Base-by-base conservation (phyloP, 495 filamentous ascomycete genomes). In the Penicillium coffeae region DNA sequence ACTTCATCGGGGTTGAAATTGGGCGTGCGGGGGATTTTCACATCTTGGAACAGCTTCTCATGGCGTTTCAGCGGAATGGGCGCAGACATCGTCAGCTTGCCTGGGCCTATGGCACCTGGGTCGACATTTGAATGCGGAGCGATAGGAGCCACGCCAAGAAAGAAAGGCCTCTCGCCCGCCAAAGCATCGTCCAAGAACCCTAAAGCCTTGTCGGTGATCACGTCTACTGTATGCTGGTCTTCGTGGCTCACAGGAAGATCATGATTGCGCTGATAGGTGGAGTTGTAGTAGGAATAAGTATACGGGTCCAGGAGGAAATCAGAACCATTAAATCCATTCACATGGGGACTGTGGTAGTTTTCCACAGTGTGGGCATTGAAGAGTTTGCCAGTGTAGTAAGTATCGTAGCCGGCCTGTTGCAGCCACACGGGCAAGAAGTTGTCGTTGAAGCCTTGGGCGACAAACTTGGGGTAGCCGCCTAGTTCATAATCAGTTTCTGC, bases 401-500 rank as follows among this genome's bases (percentile, higher is more conserved):
- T 89, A 51, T 82, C 75, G 58, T 88, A 88, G n/a, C 84, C 84
- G 0, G 80, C 77, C 6, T 78, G 49, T 51, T 88, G 83, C 3
- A 89, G 69, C 85, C 85, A 89, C 1, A 87, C 54, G 0, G 85
- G 84, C 8, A 89, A 72, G 51, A 80, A 88, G 48, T 79, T 70
- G 0, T 82, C 73, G 52, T 89, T 88, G 46, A 84, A 73, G 1
- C 85, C 84, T 40, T 82, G 79, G 7, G 66, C 65, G 21, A 85
- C 63, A 47, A 89, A 87, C 50, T 88, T 87, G 32, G 84, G 83
- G 52, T 86, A 87, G 6, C 85, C 85, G 10, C 84, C 83, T 82
- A 42, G 14, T 25, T 13, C n/a, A 7, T 14, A 18, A 5, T 18
- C 35, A 30, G 40, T 13, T 30, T 20, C 19, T 22, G 27, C 21